Percentiles rank a stretch among this genome's conserved stretches.
These are phyloP conservation scores for Talaromyces albobiverticillius DNA, from an alignment of 2,329 filamentous ascomycete genomes.

Conservation along the genomic window DNA sequence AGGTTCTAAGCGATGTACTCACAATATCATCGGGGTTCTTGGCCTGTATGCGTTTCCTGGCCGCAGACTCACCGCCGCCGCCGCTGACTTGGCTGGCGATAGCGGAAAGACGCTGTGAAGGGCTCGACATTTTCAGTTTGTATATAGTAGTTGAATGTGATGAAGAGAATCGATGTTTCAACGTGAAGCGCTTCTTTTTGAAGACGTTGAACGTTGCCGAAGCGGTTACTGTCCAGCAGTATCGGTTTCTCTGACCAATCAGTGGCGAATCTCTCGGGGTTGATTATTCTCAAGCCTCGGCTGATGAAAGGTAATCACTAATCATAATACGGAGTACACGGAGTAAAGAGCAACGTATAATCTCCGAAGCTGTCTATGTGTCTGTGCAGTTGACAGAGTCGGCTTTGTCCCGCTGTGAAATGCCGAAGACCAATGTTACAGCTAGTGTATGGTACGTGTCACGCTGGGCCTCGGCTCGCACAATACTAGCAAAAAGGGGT, in stretches of 20 bases:
- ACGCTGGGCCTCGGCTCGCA: background rate
- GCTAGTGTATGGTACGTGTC: constrained; percentile 23
- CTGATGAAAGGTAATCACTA: background rate
- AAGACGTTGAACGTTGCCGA: too few relatives aligned
- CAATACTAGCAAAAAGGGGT: background rate
- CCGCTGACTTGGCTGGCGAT: constrained; percentile 41
- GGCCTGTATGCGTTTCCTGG: constrained; percentile 30
- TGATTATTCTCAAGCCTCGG: background rate
- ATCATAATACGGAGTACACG: too few relatives aligned
- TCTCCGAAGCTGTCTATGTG: too few relatives aligned
- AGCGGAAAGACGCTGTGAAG: constrained; percentile 38
- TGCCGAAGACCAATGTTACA: constrained; percentile 16
- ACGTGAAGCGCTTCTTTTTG: too few relatives aligned
- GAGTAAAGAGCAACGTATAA: too few relatives aligned
- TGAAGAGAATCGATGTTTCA: background rate
- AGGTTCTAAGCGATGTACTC: constrained; percentile 21
- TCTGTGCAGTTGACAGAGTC: too few relatives aligned
- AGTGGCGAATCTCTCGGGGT: too few relatives aligned
- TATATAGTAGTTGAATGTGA: background rate
- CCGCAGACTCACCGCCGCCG: constrained; percentile 27
- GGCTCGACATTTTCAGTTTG: constrained; percentile 31
- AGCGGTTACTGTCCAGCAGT: too few relatives aligned
- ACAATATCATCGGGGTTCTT: constrained; percentile 41
- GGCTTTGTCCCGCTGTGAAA: too few relatives aligned
- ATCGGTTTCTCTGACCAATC: too few relatives aligned